Percentiles rank a stretch among this genome's conserved stretches.
phyloP scores from a whole-genome alignment of 305 asterid species.

The Rubia tinctorum region DNA sequence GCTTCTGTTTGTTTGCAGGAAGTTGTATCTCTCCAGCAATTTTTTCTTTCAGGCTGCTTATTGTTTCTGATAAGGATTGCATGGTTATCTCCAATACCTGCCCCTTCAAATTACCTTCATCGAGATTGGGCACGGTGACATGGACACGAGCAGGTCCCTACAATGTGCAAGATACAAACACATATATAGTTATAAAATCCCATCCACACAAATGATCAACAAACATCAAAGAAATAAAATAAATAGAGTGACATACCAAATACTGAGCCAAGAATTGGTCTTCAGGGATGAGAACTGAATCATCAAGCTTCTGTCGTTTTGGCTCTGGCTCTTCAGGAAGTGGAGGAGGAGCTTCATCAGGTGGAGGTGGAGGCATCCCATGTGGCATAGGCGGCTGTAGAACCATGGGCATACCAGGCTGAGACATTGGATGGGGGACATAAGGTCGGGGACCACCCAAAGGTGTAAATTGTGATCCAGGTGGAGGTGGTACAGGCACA shows the following conservation, averaged over 20 bases:
- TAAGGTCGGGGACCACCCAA: constrained; percentile 60
- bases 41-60: constrained; percentile 88
- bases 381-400: constrained; percentile 83
- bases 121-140: constrained; percentile 75
- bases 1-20: constrained; percentile 94
- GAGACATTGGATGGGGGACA: constrained; percentile 51
- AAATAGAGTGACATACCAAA: constrained; percentile 40
- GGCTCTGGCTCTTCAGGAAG: constrained; percentile 96
- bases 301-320: constrained; percentile 86
- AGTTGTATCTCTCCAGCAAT: constrained; percentile 92
- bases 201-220: constrained; percentile 1
- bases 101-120: constrained; percentile 90
- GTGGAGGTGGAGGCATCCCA: constrained; percentile 91
- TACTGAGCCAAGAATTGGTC: constrained; percentile 81
- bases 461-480: constrained; percentile 80
- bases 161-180: constrained; percentile 22
- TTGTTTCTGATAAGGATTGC: constrained; percentile 76
- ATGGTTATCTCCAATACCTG: constrained; percentile 76
- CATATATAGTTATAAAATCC: neutral
- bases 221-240: neutral
- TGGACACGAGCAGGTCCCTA: constrained; percentile 81
- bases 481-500: constrained; percentile 69
- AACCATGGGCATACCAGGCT: constrained; percentile 67
- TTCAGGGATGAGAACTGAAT: constrained; percentile 73
- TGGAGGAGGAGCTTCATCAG: constrained; percentile 96